Evolutionary conservation across 257 asterid species (phyloP), one percentile per base, ranked within the genome.

Genomic region (Catharanthus roseus): DNA sequence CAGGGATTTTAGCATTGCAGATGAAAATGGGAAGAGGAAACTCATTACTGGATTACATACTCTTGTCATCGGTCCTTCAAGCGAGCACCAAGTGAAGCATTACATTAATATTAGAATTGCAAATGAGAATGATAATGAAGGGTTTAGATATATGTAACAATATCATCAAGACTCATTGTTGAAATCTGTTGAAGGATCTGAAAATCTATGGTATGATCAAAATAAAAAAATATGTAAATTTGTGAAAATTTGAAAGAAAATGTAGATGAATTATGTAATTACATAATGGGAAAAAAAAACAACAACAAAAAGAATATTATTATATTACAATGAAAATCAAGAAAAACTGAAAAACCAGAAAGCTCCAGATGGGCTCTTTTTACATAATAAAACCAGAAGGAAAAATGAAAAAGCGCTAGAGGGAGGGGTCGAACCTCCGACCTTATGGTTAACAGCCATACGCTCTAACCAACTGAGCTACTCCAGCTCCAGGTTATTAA

Each of bases 401-500:
- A n/a, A n/a, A n/a, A n/a, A n/a, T n/a, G n/a, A n/a, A n/a, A n/a
- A 21, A 5, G 0, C 83, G 84, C 84, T 65, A 80, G 77, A 64
- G 72, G 78, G 68, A 76, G 76, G 81, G 80, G 10, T 77, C 77
- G 82, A 81, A 81, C 85, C 85, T 77, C 66, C 81, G 78, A 81
- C 85, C 80, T 81, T 71, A 72, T 74, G 80, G 78, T 81, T 81
- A 81, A 81, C 75, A 71, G 80, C 80, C 80, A 77, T 79, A 74
- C 77, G 80, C 80, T 81, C 85, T 74, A 81, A 77, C n/a, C n/a
- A n/a, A n/a, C n/a, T n/a, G n/a, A n/a, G n/a, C n/a, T n/a, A n/a
- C n/a, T n/a, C n/a, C n/a, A 79, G 82, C 55, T 67, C 82, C 77
- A 77, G 77, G 82, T 75, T 74, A 80, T 63, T 71, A 75, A 79